Evolutionary conservation across 2,329 filamentous ascomycete species (phyloP).

Genomic region (Calycina herbarum): DNA sequence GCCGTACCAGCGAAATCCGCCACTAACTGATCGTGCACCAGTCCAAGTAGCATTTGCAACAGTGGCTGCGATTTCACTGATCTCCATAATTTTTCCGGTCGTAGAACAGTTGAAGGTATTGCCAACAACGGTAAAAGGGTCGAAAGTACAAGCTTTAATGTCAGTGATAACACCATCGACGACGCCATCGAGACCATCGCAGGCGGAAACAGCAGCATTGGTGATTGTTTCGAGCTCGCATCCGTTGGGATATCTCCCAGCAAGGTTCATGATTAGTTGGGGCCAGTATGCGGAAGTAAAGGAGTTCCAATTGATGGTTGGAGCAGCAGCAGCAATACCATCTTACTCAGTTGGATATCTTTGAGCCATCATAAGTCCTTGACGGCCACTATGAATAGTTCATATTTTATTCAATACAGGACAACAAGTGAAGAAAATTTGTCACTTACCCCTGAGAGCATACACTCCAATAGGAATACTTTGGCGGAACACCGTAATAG

Average conservation of each 20-base stretch:
- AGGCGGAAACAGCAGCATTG: slow-evolving; percentile 18
- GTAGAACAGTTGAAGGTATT: slow-evolving; percentile 9
- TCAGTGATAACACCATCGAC: slow-evolving; percentile 23
- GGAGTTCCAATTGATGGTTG: slow-evolving; percentile 39
- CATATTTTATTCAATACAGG: too few species aligned
- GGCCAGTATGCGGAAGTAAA: slow-evolving; percentile 15
- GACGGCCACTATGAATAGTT: slow-evolving; percentile 33
- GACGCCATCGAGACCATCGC: slow-evolving; percentile 24
- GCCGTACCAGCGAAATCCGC: slow-evolving; percentile 7
- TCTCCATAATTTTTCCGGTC: neutral
- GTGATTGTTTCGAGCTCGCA: slow-evolving; percentile 24
- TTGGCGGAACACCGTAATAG: slow-evolving; percentile 38
- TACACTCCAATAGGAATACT: slow-evolving; percentile 42
- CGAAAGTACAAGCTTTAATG: slow-evolving; percentile 18
- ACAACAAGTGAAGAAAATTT: too few species aligned
- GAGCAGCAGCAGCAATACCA: slow-evolving; percentile 39
- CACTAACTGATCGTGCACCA: slow-evolving; percentile 5
- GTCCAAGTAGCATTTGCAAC: slow-evolving; percentile 15
- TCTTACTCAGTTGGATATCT: slow-evolving; percentile 41
- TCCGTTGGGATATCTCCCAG: slow-evolving; percentile 7
- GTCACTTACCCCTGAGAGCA: slow-evolving; percentile 36
- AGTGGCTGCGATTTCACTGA: slow-evolving; percentile 11
- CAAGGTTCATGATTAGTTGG: slow-evolving; percentile 21
- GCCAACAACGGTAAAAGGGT: slow-evolving; percentile 20
- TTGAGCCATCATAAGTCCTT: slow-evolving; percentile 41